phyloP scores from a whole-genome alignment of 306 rosid genomes.

The Cajanus cajan region DNA sequence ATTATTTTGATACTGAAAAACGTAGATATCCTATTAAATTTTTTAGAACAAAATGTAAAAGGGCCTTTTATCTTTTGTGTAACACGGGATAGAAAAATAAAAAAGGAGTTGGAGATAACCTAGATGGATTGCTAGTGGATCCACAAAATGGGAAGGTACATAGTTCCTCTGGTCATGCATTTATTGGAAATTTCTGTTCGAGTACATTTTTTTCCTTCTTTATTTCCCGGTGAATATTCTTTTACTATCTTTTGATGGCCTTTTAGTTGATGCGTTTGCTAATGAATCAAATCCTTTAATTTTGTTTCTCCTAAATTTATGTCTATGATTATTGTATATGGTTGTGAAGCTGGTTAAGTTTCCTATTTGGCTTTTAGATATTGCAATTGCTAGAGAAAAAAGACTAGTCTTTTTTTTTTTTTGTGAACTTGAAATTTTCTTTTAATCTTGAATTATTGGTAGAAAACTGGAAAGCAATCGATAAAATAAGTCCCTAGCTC shows the following conservation, averaged over 20 bases:
- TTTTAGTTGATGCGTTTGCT: constrained; percentile 24
- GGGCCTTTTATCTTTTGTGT: no score
- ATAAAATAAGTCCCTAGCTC: not conserved
- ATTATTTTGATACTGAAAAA: no score
- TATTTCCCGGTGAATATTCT: not conserved
- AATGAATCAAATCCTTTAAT: not conserved
- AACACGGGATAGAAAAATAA: no score
- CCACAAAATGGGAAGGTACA: constrained; percentile 80
- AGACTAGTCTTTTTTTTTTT: not conserved
- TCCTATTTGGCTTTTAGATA: not conserved
- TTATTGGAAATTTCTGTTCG: not conserved
- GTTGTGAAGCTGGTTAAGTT: not conserved
- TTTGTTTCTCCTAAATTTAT: not conserved
- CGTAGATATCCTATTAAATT: no score
- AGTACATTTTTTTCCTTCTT: not conserved
- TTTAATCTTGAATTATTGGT: not conserved
- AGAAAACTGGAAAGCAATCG: not conserved
- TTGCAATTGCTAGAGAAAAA: not conserved
- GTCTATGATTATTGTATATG: not conserved
- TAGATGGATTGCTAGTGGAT: constrained; percentile 75
- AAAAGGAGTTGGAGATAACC: constrained; percentile 83
- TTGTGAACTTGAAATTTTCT: not conserved
- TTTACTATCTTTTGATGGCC: not conserved
- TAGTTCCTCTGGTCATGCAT: not conserved
- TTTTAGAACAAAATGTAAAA: no score